Evolutionary conservation across 2,329 filamentous ascomycete species (phyloP).

Genomic region (Rosellinia necatrix): DNA sequence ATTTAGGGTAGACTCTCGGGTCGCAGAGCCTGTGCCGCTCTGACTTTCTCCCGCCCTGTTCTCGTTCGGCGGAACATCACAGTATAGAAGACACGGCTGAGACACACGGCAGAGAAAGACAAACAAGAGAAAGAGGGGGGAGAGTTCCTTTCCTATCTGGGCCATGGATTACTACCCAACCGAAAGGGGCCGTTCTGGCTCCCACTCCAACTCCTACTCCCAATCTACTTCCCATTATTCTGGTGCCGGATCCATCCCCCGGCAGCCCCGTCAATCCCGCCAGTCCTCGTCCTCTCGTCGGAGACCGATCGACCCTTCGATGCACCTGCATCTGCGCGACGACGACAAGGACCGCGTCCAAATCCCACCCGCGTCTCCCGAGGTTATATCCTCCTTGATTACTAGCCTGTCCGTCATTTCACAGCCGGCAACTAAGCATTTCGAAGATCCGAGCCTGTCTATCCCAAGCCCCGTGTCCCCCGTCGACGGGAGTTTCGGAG

Average conservation of each 20-base stretch:
- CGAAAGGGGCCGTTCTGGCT: conserved; percentile 15
- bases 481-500: conserved; percentile 63
- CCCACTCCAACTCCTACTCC: not conserved
- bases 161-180: conserved; percentile 15
- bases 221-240: not conserved
- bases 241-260: not conserved
- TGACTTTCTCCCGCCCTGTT: not conserved
- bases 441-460: conserved; percentile 60
- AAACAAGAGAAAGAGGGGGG: too few relatives aligned
- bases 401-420: conserved; percentile 72
- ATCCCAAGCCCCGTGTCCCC: conserved; percentile 47
- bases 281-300: conserved; percentile 36
- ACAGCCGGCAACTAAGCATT: conserved; percentile 69
- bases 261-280: conserved; percentile 32
- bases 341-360: conserved; percentile 34
- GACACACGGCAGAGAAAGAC: not conserved
- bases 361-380: conserved; percentile 61
- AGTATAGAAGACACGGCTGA: not conserved
- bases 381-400: conserved; percentile 72
- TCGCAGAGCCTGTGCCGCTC: not conserved
- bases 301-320: conserved; percentile 40
- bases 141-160: too few relatives aligned
- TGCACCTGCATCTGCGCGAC: conserved; percentile 38
- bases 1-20: too few relatives aligned
- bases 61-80: not conserved